A percentile compares a stretch with the other conserved stretches of the same genome.
Evolutionary conservation across 2,329 filamentous ascomycete species (phyloP).

Genomic region (Pseudogymnoascus sp.): DNA sequence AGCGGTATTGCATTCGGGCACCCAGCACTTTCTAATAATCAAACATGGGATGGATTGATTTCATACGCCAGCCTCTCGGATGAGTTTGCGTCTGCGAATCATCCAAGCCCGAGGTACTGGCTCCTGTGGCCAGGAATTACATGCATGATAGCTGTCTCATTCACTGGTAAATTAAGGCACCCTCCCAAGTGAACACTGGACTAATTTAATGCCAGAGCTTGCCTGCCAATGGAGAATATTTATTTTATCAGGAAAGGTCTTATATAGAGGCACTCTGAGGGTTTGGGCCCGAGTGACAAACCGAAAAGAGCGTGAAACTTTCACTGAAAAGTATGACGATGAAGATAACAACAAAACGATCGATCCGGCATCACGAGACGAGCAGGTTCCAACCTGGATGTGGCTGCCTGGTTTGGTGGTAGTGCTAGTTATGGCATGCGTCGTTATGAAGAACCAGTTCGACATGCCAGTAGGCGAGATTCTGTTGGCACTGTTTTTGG

Average conservation of each 20-base stretch:
- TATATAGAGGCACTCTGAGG: neutral
- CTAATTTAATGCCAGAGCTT: neutral
- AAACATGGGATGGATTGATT: constrained; percentile 3
- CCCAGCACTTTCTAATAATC: neutral
- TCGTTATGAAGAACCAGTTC: neutral
- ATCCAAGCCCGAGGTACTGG: constrained; percentile 1
- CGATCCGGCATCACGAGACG: neutral
- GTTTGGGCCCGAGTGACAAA: neutral
- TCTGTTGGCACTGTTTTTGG: neutral
- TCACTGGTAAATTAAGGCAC: neutral
- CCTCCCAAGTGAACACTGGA: neutral
- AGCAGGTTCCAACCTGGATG: neutral
- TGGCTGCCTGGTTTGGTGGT: neutral
- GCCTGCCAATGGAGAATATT: constrained; percentile 6
- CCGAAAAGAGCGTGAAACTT: neutral
- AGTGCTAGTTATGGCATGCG: neutral
- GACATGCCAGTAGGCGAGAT: neutral
- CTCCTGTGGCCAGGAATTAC: neutral
- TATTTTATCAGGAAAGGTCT: neutral
- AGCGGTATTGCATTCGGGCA: constrained; percentile 7
- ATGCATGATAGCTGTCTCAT: neutral
- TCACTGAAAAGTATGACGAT: neutral
- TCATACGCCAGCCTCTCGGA: neutral
- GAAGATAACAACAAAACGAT: neutral
- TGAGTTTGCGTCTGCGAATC: neutral